Conservation (phyloP, 2,329 filamentous ascomycete genomes). For the Verticillium nonalfalfae region DNA sequence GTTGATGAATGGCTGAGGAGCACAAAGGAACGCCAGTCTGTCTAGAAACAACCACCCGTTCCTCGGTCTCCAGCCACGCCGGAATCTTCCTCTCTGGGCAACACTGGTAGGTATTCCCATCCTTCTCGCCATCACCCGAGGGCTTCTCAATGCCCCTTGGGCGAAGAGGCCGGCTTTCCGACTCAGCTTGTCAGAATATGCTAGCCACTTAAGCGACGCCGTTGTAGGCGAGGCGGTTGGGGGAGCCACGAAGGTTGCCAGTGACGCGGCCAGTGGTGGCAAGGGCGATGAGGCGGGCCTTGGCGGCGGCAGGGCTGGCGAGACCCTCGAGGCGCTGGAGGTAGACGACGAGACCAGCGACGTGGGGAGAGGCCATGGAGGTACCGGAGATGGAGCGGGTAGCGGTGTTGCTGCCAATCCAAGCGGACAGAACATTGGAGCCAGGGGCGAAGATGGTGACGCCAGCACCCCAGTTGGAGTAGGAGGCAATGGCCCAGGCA, state of each 20-base stretch:
- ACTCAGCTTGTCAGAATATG: neutral
- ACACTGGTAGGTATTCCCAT: neutral
- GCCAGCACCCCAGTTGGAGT: slow-evolving; percentile 36
- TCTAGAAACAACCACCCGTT: neutral
- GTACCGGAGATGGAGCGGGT: slow-evolving; percentile 49
- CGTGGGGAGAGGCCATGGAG: slow-evolving; percentile 56
- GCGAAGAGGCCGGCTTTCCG: neutral
- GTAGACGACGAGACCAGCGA: slow-evolving; percentile 56
- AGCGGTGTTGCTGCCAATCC: slow-evolving; percentile 32
- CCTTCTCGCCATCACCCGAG: neutral
- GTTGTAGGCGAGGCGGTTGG: slow-evolving; percentile 43
- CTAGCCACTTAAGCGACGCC: slow-evolving; percentile 16
- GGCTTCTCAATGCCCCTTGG: neutral
- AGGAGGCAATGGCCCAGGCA: neutral
- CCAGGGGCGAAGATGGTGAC: slow-evolving; percentile 49
- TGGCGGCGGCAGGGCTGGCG: slow-evolving; percentile 33
- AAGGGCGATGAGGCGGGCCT: slow-evolving; percentile 31
- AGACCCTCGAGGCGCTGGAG: slow-evolving; percentile 36
- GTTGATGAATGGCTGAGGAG: neutral
- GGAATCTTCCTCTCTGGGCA: neutral
- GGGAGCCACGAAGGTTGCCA: slow-evolving; percentile 24
- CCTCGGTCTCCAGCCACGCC: neutral
- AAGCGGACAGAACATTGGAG: slow-evolving; percentile 36
- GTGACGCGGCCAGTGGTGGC: slow-evolving; percentile 30
- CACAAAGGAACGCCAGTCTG: neutral